phyloP scores from a whole-genome alignment of 805 yeast species.

The Candida oleophila region DNA sequence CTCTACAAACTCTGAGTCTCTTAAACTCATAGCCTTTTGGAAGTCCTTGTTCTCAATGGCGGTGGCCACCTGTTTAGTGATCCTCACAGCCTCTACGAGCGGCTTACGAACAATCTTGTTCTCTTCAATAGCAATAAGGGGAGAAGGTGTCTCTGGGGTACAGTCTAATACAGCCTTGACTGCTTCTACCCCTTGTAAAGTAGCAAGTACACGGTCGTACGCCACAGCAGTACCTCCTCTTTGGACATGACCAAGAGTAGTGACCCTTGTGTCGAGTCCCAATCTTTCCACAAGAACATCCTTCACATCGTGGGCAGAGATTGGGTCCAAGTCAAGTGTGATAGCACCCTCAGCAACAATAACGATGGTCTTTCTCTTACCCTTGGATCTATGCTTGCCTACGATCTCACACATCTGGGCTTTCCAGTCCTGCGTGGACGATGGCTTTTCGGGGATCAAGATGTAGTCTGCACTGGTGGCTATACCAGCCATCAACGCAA shows the following conservation, averaged over 20 bases:
- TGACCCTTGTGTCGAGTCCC: conserved; percentile 92
- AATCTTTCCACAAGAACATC: conserved; percentile 70
- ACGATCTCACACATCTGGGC: conserved; percentile 76
- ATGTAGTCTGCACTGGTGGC: conserved; percentile 95
- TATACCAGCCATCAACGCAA: conserved; percentile 95
- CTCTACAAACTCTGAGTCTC: conserved; percentile 88
- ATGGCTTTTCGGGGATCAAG: conserved; percentile 93
- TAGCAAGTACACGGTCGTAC: conserved; percentile 85
- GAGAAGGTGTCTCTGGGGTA: conserved; percentile 90
- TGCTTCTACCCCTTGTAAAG: conserved; percentile 97
- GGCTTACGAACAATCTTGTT: conserved; percentile 84
- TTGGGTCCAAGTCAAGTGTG: conserved; percentile 75
- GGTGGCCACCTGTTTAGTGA: conserved; percentile 85
- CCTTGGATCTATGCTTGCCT: conserved; percentile 74
- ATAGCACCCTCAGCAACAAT: conserved; percentile 99
- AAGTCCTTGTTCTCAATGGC: conserved; percentile 82
- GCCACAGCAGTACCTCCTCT: conserved; percentile 99
- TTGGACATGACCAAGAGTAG: conserved; percentile 96
- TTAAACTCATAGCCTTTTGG: conserved; percentile 78
- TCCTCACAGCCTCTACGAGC: conserved; percentile 82
- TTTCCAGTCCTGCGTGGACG: conserved; percentile 71
- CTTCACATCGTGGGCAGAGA: conserved; percentile 77
- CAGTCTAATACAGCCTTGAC: conserved; percentile 86
- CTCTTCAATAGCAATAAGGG: conserved; percentile 87
- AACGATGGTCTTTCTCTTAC: conserved; percentile 92